Percentiles rank a stretch among this genome's conserved stretches.
phyloP scores from a whole-genome alignment of 208 protist genomes.

The Trypanosoma melophagium region DNA sequence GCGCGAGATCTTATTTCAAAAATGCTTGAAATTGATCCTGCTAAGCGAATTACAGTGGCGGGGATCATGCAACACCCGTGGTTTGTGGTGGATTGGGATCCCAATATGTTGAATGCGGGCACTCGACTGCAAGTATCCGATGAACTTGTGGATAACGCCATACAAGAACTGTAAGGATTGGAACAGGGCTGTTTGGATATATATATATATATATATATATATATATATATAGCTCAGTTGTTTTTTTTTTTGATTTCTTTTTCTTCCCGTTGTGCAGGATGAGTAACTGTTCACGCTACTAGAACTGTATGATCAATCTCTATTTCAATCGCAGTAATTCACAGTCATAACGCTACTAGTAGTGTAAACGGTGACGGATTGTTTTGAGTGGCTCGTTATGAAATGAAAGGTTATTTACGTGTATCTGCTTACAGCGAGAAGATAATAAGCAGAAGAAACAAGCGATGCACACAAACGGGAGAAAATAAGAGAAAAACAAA shows the following conservation, averaged over 20 bases:
- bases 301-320: too few relatives aligned
- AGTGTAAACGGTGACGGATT: too few relatives aligned
- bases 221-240: conserved; percentile 13
- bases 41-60: conserved; percentile 77
- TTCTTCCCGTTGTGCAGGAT: conserved; percentile 21
- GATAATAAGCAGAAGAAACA: too few relatives aligned
- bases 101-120: conserved; percentile 30
- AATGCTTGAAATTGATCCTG: conserved; percentile 85
- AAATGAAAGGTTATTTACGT: too few relatives aligned
- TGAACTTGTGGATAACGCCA: conserved; percentile 10
- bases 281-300: conserved; percentile 3
- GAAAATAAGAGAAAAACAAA: too few relatives aligned
- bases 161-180: conserved; percentile 10
- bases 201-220: conserved; percentile 20
- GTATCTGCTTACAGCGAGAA: too few relatives aligned
- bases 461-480: too few relatives aligned
- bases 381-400: too few relatives aligned
- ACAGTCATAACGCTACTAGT: too few relatives aligned
- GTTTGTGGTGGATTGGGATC: conserved; percentile 80
- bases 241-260: conserved; percentile 28
- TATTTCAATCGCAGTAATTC: too few relatives aligned
- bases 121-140: not conserved
- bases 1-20: conserved; percentile 64
- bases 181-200: not conserved
- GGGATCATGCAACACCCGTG: conserved; percentile 86